A percentile compares a stretch with the other conserved stretches of the same genome.
These are phyloP conservation scores for Dothistroma pini DNA, from an alignment of 2,329 filamentous ascomycete genomes.

Conservation along the genomic window DNA sequence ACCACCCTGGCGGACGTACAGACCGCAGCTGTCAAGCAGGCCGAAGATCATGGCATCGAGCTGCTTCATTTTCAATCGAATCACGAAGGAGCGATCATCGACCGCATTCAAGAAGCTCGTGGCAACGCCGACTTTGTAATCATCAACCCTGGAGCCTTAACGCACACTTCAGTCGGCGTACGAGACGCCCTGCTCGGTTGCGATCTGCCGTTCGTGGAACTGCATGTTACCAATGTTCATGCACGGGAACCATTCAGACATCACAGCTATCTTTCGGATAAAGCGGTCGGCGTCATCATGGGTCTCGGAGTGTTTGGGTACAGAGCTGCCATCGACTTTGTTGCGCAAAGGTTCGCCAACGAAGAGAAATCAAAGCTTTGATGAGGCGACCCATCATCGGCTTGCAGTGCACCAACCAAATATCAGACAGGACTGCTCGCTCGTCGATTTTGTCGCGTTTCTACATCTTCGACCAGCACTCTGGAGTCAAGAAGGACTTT, in stretches of 20 bases:
- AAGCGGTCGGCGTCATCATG: constrained; percentile 69
- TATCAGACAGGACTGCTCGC: too few relatives aligned
- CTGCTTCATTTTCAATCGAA: constrained; percentile 69
- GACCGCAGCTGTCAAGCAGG: constrained; percentile 48
- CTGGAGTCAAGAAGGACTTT: too few relatives aligned
- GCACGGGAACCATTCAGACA: constrained; percentile 64
- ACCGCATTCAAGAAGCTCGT: constrained; percentile 67
- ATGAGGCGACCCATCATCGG: neutral
- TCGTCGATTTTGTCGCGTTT: too few relatives aligned
- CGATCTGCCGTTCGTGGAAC: constrained; percentile 68
- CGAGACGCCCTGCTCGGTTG: constrained; percentile 70
- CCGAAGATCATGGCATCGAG: constrained; percentile 45
- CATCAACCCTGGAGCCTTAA: constrained; percentile 73
- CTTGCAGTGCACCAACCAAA: neutral
- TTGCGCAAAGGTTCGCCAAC: constrained; percentile 27
- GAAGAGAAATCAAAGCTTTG: constrained; percentile 11
- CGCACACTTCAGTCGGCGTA: constrained; percentile 72
- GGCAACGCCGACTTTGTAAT: constrained; percentile 60
- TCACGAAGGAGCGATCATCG: constrained; percentile 70
- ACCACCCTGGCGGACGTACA: constrained; percentile 65
- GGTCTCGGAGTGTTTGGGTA: constrained; percentile 55
- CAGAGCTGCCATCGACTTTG: constrained; percentile 45
- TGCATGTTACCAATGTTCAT: constrained; percentile 75
- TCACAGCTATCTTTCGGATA: constrained; percentile 71
- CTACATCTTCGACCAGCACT: too few relatives aligned